Conservation (phyloP, 139 green algal genomes). For the Marvania coccoides region DNA sequence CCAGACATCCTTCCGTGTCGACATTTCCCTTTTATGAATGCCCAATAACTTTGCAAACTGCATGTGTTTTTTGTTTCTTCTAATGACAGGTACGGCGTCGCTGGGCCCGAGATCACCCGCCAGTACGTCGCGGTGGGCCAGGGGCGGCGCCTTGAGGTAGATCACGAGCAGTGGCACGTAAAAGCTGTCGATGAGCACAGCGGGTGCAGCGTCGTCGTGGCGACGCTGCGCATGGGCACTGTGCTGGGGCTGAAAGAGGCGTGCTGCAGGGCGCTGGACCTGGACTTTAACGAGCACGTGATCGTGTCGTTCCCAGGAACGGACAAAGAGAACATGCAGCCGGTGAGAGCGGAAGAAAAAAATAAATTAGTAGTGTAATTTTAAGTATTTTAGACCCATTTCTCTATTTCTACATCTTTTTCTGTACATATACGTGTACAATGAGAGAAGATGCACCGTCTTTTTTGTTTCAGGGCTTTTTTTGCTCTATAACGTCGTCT, state of each 20-base stretch:
- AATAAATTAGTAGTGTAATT: too few relatives aligned
- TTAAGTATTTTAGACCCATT: too few relatives aligned
- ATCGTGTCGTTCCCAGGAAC: slow-evolving; percentile 35
- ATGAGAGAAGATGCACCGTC: background rate
- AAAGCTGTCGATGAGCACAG: background rate
- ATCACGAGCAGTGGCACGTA: slow-evolving; percentile 8
- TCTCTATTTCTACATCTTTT: background rate
- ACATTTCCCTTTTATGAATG: too few relatives aligned
- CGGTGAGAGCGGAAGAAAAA: background rate
- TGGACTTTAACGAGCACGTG: slow-evolving; percentile 26
- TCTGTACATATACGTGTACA: background rate
- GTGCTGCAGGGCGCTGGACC: slow-evolving; percentile 29
- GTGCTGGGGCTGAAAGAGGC: slow-evolving; percentile 39
- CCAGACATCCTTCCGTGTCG: too few relatives aligned
- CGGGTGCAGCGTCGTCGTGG: background rate
- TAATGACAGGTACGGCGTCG: slow-evolving; percentile 36
- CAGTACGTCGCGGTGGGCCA: slow-evolving; percentile 9
- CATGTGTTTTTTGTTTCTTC: too few relatives aligned
- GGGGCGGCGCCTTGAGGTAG: slow-evolving; percentile 3
- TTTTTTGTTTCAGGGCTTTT: background rate
- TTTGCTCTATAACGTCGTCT: background rate
- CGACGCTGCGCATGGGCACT: slow-evolving; percentile 20
- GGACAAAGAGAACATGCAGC: background rate
- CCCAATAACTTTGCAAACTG: too few relatives aligned
- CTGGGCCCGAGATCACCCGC: slow-evolving; percentile 30